Evolutionary conservation across 2,329 filamentous ascomycete genomes (phyloP).

Genomic region (Diaporthe aspalathi): DNA sequence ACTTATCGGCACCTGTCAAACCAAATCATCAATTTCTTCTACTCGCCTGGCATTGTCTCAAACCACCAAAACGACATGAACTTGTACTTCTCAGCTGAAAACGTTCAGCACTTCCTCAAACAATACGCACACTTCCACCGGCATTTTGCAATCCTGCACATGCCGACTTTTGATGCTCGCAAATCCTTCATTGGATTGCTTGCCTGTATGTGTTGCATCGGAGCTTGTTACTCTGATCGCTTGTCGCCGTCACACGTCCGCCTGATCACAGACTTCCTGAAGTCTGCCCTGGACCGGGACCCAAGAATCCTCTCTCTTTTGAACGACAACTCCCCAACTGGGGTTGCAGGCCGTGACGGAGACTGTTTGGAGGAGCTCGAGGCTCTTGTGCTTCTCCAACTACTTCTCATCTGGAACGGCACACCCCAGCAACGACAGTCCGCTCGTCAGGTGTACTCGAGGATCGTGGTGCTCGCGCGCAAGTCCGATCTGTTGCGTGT

Average conservation of each 20-base stretch:
- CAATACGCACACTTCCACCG: conserved; percentile 79
- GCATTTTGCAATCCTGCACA: conserved; percentile 79
- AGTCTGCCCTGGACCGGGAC: conserved; percentile 68
- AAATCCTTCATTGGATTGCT: conserved; percentile 75
- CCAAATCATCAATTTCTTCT: conserved; percentile 68
- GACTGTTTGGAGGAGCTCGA: conserved; percentile 72
- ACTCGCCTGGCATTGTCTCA: conserved; percentile 63
- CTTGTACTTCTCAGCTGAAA: conserved; percentile 73
- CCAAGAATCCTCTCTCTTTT: conserved; percentile 61
- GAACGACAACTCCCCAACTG: conserved; percentile 49
- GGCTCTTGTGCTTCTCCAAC: conserved; percentile 71
- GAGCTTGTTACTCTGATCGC: conserved; percentile 78
- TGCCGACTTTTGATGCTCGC: conserved; percentile 76
- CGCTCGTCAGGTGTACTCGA: conserved; percentile 68
- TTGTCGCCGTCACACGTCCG: conserved; percentile 71
- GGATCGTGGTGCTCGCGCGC: conserved; percentile 68
- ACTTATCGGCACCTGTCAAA: conserved; percentile 65
- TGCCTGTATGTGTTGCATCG: conserved; percentile 77
- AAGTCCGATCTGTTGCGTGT: conserved; percentile 67
- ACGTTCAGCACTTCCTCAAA: conserved; percentile 77
- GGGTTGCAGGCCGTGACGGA: conserved; percentile 45
- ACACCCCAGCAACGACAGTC: conserved; percentile 72
- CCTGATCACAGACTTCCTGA: conserved; percentile 74
- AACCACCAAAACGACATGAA: conserved; percentile 65
- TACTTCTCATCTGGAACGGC: conserved; percentile 77